Evolutionary conservation across 176 grass and related monocot genomes (phyloP).

Genomic region (Rhynchospora breviuscula): DNA sequence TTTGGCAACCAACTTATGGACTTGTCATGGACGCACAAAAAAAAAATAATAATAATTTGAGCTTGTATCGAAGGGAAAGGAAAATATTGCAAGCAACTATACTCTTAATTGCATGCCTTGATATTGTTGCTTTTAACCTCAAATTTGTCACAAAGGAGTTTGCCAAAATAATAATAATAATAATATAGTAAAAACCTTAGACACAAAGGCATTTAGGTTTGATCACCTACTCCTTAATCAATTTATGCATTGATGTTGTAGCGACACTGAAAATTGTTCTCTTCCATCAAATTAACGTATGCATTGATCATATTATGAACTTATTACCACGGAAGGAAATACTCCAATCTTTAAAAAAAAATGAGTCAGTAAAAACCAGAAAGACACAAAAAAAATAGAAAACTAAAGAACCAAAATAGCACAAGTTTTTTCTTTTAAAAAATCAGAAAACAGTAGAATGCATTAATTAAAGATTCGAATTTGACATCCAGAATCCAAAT

Average conservation of each 20-base stretch:
- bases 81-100: neutral
- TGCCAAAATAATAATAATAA: no score
- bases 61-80: neutral
- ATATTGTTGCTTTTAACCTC: no score
- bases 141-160: no score
- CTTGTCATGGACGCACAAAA: neutral
- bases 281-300: no score
- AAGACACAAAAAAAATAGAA: neutral
- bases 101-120: no score
- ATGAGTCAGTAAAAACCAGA: neutral
- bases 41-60: no score
- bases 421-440: neutral
- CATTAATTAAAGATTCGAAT: slow-evolving; percentile 2
- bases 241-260: no score
- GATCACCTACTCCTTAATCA: no score
- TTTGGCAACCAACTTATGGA: neutral
- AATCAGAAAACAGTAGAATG: neutral
- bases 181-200: no score
- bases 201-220: no score
- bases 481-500: neutral
- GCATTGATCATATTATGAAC: no score
- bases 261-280: no score
- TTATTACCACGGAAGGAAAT: neutral
- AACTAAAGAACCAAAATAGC: neutral
- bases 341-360: neutral